Conservation (phyloP, 2,329 filamentous ascomycete genomes). For the Purpureocillium lavendulum region DNA sequence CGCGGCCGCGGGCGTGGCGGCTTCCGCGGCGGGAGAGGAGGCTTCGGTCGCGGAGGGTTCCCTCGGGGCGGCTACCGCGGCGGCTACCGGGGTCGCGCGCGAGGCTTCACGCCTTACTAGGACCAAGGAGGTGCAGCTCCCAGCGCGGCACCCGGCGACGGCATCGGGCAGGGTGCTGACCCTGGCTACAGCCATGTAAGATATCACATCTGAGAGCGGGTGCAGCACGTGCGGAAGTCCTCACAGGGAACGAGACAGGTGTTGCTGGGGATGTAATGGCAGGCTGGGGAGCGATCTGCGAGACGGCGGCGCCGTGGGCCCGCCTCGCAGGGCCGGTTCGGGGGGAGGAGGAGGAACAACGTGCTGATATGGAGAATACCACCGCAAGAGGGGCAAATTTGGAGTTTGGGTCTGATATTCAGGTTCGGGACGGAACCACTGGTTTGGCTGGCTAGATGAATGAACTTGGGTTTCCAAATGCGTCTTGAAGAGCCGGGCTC, state of each 20-base stretch:
- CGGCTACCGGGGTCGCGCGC: constrained; percentile 57
- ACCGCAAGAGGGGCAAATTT: background rate
- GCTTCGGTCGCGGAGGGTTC: constrained; percentile 38
- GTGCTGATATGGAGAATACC: constrained; percentile 1
- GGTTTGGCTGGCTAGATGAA: constrained; percentile 1
- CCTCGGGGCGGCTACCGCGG: constrained; percentile 55
- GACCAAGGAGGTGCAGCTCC: constrained; percentile 22
- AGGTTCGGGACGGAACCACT: background rate
- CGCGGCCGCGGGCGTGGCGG: constrained; percentile 62
- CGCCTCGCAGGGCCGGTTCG: no score
- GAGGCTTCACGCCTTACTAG: constrained; percentile 60
- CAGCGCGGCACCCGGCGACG: constrained; percentile 9
- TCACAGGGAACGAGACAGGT: no score
- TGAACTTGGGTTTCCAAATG: background rate
- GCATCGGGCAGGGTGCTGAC: constrained; percentile 8
- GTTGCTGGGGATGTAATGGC: no score
- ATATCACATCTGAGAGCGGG: background rate
- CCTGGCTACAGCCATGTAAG: constrained; percentile 1
- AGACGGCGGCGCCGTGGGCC: no score
- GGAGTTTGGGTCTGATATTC: constrained; percentile 6
- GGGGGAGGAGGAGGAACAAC: constrained; percentile 1
- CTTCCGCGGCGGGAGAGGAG: constrained; percentile 42
- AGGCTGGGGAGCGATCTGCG: no score
- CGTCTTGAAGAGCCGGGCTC: no score
- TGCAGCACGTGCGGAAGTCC: background rate